Evolutionary conservation across 495 filamentous ascomycete genomes (phyloP).

Genomic region (Daldinia concentrica): DNA sequence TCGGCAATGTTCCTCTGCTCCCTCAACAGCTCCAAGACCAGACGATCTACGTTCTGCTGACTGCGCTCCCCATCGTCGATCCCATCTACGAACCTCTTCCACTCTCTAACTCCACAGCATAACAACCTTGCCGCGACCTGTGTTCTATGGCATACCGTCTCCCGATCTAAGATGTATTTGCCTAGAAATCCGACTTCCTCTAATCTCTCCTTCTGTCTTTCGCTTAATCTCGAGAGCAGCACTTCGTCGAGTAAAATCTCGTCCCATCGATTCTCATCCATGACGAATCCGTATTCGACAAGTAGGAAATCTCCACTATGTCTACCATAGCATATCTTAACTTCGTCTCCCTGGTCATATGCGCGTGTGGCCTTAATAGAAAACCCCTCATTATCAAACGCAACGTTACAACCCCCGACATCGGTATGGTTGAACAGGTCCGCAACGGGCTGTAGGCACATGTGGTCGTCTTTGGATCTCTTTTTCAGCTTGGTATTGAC

Average conservation of each 20-base stretch:
- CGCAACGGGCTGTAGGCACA: slow-evolving; percentile 84
- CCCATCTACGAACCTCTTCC: slow-evolving; percentile 52
- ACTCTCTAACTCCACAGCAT: slow-evolving; percentile 47
- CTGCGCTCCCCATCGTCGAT: slow-evolving; percentile 50
- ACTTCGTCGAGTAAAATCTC: slow-evolving; percentile 73
- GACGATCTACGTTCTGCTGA: slow-evolving; percentile 44
- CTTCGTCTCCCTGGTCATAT: slow-evolving; percentile 73
- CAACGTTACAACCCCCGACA: slow-evolving; percentile 66
- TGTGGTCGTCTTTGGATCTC: slow-evolving; percentile 70
- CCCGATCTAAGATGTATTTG: slow-evolving; percentile 69
- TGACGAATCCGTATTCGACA: slow-evolving; percentile 84
- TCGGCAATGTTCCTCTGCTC: slow-evolving; percentile 48
- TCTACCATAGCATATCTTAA: slow-evolving; percentile 80
- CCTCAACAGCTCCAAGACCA: slow-evolving; percentile 41
- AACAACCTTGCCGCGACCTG: slow-evolving; percentile 70
- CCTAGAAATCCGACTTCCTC: slow-evolving; percentile 70
- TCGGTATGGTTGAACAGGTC: slow-evolving; percentile 89
- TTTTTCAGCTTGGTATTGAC: slow-evolving; percentile 61
- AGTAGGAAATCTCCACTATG: slow-evolving; percentile 86
- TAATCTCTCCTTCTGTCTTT: slow-evolving; percentile 59
- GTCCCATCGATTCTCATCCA: slow-evolving; percentile 74
- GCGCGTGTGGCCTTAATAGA: slow-evolving; percentile 63
- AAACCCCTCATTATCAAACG: slow-evolving; percentile 67
- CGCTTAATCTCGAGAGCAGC: slow-evolving; percentile 63
- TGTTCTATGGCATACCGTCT: slow-evolving; percentile 74